Conservation (phyloP, 441 rosid species). For the Mallotus repandus region DNA sequence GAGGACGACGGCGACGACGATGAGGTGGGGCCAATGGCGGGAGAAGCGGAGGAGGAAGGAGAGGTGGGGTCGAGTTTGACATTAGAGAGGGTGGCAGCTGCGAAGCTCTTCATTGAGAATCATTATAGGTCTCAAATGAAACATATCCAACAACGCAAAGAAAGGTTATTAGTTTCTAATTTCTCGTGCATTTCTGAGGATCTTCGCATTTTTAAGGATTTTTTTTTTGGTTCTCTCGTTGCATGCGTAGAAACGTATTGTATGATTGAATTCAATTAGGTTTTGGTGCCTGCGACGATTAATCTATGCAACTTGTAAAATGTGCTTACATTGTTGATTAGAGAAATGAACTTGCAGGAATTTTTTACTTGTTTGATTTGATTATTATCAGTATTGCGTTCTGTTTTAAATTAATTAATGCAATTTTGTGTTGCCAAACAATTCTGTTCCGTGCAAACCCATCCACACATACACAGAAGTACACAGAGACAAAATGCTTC, state of each 20-base stretch:
- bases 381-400: neutral
- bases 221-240: too few relatives aligned
- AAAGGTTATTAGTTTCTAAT: slow-evolving; percentile 44
- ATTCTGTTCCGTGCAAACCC: too few relatives aligned
- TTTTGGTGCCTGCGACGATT: neutral
- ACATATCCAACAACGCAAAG: slow-evolving; percentile 76
- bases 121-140: slow-evolving; percentile 88
- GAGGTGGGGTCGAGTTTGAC: slow-evolving; percentile 72
- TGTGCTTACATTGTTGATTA: neutral
- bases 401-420: too few relatives aligned
- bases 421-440: too few relatives aligned
- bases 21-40: slow-evolving; percentile 21
- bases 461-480: too few relatives aligned
- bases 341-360: neutral
- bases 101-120: slow-evolving; percentile 85
- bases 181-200: neutral
- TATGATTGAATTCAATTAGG: neutral
- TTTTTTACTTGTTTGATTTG: neutral
- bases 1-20: slow-evolving; percentile 34
- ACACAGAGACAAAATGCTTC: too few relatives aligned
- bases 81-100: slow-evolving; percentile 85
- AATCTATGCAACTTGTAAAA: neutral
- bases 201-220: neutral
- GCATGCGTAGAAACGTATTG: neutral
- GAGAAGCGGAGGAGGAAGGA: slow-evolving; percentile 41